phyloP scores from a whole-genome alignment of 2,329 filamentous ascomycete species.

The Curvularia spicifera region DNA sequence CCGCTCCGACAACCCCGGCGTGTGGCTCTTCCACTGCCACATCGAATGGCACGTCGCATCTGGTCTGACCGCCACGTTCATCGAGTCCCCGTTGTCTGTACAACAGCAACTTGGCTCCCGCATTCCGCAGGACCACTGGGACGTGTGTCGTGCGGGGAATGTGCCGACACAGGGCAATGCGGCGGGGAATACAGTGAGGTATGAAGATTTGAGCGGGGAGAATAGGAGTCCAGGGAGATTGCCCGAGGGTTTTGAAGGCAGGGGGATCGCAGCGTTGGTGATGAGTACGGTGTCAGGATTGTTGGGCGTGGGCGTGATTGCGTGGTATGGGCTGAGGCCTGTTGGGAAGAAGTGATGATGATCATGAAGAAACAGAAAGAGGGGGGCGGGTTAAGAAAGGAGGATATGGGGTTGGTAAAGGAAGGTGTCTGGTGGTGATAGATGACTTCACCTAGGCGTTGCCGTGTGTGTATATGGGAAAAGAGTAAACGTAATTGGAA shows the following conservation, averaged over 20 bases:
- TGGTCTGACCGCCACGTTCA: slow-evolving; percentile 59
- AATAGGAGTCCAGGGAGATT: slow-evolving; percentile 63
- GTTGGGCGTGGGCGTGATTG: slow-evolving; percentile 70
- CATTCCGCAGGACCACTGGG: slow-evolving; percentile 68
- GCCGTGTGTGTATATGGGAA: neutral
- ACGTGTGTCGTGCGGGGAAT: slow-evolving; percentile 62
- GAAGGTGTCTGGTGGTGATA: neutral
- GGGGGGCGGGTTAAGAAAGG: too few relatives aligned
- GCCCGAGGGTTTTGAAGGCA: slow-evolving; percentile 72
- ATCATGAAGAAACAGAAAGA: neutral
- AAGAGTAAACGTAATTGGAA: neutral
- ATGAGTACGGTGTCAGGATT: slow-evolving; percentile 74
- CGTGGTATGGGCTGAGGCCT: slow-evolving; percentile 66
- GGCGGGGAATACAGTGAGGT: slow-evolving; percentile 70
- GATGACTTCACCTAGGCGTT: neutral
- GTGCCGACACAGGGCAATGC: slow-evolving; percentile 71
- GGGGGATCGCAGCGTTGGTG: slow-evolving; percentile 75
- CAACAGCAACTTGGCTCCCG: slow-evolving; percentile 55
- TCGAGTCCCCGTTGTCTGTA: slow-evolving; percentile 62
- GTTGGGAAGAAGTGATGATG: slow-evolving; percentile 11
- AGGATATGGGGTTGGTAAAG: neutral
- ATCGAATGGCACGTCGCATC: slow-evolving; percentile 52
- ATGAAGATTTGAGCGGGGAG: slow-evolving; percentile 61
- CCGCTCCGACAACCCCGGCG: slow-evolving; percentile 57
- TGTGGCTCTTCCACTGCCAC: slow-evolving; percentile 46